Evolutionary conservation across 768 basidiomycete genomes (phyloP), one percentile per base, ranked within the genome.

Genomic region (Hemileccinum rubropunctum): DNA sequence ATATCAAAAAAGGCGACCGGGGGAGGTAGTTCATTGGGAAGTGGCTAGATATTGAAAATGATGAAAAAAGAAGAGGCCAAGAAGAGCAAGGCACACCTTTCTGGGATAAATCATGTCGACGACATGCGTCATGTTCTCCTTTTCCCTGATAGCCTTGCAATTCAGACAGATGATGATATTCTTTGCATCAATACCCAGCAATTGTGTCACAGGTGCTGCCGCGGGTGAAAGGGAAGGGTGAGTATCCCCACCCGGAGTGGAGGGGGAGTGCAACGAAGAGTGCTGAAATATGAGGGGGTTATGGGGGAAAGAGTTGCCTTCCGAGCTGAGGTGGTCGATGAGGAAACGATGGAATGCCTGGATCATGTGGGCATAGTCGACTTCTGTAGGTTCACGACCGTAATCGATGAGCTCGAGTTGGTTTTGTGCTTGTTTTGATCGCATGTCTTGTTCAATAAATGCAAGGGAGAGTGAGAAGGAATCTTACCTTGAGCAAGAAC

Each of bases 301-400:
- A 38, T 78, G 68, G 20, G 81, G 80, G 58, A 77, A 82, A 20
- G 68, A 65, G 53, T 83, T 87, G 4, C 85, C 86, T 68, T 94
- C 91, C 3, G 78, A 76, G 50, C 79, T 82, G 57, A 98, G 76
- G 45, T 86, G 86, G 53, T 98, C 94, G 45, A 98, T 70, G 34
- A 97, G 76, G 73, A 97, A 98, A 18, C 95, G 84, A 65, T 98
- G 93, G 75, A 98, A 98, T 14, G 82, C 81, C 68, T 98, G 97
- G 36, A 98, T 98, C 73, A 91, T 86, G 44, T 88, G 83, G 0
- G 83, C 85, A 58, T 98, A 92, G 57, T 90, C 84, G 35, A 84
- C 77, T 56, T 82, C 82, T n/a, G 74, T 73, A 10, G 76, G 73
- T 57, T 94, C 89, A 40, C 86, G 78, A 12, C 89, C 89, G 50